Percentiles rank a stretch among this genome's conserved stretches.
Evolutionary conservation across 495 filamentous ascomycete genomes (phyloP).

Genomic region (Evansstolkia leycettana): DNA sequence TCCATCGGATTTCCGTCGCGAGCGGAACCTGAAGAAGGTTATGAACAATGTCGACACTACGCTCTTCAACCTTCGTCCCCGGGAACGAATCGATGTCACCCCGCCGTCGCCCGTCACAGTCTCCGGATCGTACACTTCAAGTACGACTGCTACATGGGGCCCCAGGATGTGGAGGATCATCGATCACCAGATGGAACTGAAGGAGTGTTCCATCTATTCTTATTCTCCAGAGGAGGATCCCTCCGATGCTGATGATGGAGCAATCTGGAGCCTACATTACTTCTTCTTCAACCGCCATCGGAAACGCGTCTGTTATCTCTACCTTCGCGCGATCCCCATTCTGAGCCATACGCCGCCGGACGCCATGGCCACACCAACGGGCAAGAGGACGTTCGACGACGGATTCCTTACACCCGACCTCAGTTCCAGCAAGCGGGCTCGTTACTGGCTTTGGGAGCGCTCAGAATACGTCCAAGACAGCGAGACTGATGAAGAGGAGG

Average conservation of each 20-base stretch:
- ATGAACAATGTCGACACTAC: constrained; percentile 80
- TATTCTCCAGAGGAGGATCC: constrained; percentile 78
- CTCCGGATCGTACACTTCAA: constrained; percentile 28
- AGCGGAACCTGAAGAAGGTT: constrained; percentile 58
- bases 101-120: constrained; percentile 32
- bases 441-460: constrained; percentile 69
- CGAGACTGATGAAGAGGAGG: constrained; percentile 39
- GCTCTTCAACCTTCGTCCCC: constrained; percentile 69
- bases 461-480: constrained; percentile 21
- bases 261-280: constrained; percentile 91
- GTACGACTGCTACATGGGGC: constrained; percentile 49
- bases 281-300: constrained; percentile 92
- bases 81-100: constrained; percentile 32
- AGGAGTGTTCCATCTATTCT: constrained; percentile 72
- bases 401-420: constrained; percentile 33
- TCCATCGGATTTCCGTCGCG: constrained; percentile 75
- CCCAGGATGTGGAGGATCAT: constrained; percentile 82
- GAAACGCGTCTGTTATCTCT: constrained; percentile 93
- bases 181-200: constrained; percentile 82
- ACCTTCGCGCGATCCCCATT: constrained; percentile 74
- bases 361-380: constrained; percentile 26
- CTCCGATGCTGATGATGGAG: constrained; percentile 79
- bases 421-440: constrained; percentile 62
- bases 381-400: constrained; percentile 38
- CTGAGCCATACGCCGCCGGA: constrained; percentile 52